Evolutionary conservation across 2,329 filamentous ascomycete genomes (phyloP).

Genomic region (Scedosporium aurantiacum): DNA sequence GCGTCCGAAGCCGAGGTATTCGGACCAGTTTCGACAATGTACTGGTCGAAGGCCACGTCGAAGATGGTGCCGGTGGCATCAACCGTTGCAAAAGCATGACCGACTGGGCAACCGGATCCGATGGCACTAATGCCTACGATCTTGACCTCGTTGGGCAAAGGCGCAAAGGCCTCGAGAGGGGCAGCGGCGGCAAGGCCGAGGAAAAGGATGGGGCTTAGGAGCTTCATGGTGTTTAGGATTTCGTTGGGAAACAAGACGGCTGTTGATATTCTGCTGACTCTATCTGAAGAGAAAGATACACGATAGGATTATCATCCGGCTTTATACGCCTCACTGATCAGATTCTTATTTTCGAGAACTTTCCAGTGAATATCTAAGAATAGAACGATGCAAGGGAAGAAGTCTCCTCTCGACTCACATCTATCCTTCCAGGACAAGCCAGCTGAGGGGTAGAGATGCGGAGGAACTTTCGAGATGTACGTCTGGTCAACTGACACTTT

Average conservation of each 20-base stretch:
- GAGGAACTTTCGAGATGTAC: background rate
- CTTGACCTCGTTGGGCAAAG: slow-evolving; percentile 10
- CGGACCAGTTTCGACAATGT: slow-evolving; percentile 12
- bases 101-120: slow-evolving; percentile 14
- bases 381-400: background rate
- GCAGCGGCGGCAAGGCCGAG: slow-evolving; percentile 2
- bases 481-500: background rate
- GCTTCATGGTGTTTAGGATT: background rate
- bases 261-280: background rate
- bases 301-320: background rate
- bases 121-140: slow-evolving; percentile 16
- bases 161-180: background rate
- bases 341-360: background rate
- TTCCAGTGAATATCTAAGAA: background rate
- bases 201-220: slow-evolving; percentile 1
- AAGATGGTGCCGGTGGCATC: slow-evolving; percentile 16
- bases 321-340: too few species aligned
- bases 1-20: slow-evolving; percentile 12
- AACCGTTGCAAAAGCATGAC: slow-evolving; percentile 15
- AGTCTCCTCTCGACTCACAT: background rate
- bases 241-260: too few species aligned
- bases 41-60: slow-evolving; percentile 15
- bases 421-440: background rate
- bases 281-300: background rate
- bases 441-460: background rate